Conservation (phyloP, 2,329 filamentous ascomycete genomes). For the Colletotrichum euphorbiae region DNA sequence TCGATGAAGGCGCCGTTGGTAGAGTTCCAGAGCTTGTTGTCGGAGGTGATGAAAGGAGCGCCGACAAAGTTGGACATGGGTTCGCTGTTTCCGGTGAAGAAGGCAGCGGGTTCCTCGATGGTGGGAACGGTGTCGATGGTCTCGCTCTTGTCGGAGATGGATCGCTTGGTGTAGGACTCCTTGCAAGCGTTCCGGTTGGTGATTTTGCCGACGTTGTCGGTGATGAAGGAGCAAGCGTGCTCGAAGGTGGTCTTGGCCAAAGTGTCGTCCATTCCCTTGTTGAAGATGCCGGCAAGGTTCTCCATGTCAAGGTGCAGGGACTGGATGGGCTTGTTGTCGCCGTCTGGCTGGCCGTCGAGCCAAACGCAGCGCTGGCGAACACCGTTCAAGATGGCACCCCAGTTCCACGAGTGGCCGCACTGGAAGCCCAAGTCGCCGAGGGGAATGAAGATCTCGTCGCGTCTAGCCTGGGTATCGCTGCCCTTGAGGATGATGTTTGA, state of each 20-base stretch:
- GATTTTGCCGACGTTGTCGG: constrained; percentile 19
- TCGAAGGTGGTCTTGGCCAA: constrained; percentile 16
- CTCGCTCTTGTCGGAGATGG: not conserved
- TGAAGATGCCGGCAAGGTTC: constrained; percentile 22
- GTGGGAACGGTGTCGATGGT: constrained; percentile 2
- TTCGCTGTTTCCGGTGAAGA: constrained; percentile 1
- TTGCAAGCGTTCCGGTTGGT: constrained; percentile 19
- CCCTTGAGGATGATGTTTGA: constrained; percentile 27
- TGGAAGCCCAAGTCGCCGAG: constrained; percentile 24
- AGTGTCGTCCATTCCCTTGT: constrained; percentile 2
- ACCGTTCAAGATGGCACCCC: constrained; percentile 20
- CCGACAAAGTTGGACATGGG: constrained; percentile 7
- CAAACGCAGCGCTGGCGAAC: constrained; percentile 20
- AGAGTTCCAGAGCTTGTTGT: constrained; percentile 26
- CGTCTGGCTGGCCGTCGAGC: constrained; percentile 27
- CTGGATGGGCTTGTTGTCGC: constrained; percentile 29
- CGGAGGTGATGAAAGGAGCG: constrained; percentile 23
- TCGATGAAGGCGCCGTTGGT: constrained; percentile 16
- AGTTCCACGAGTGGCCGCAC: constrained; percentile 21
- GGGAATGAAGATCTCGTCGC: constrained; percentile 23
- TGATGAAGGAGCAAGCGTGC: constrained; percentile 12
- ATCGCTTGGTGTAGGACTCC: constrained; percentile 9
- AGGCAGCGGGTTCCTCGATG: constrained; percentile 5
- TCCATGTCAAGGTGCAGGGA: constrained; percentile 29
- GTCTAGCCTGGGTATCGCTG: constrained; percentile 17